A percentile compares a stretch with the other conserved stretches of the same genome.
Conservation (phyloP, 2,329 filamentous ascomycete genomes). For the Colletotrichum trifolii region DNA sequence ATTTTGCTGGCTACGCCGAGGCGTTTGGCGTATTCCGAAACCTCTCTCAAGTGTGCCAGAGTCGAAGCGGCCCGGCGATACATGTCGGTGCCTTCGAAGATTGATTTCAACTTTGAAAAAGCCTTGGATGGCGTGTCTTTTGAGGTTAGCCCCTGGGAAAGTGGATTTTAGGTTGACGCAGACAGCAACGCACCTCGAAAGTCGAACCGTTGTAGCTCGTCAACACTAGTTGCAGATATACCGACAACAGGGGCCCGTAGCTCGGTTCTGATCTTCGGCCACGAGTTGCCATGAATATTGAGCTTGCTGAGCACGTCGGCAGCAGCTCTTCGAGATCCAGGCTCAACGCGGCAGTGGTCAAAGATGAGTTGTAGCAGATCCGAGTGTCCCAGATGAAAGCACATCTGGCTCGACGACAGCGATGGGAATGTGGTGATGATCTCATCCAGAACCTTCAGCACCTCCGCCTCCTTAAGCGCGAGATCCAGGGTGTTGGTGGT, state of each 20-base stretch:
- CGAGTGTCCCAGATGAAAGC: slow-evolving; percentile 90
- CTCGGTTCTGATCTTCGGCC: slow-evolving; percentile 85
- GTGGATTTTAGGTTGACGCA: background rate
- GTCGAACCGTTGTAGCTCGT: slow-evolving; percentile 91
- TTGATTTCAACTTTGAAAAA: slow-evolving; percentile 66
- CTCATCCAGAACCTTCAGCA: slow-evolving; percentile 94
- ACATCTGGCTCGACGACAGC: slow-evolving; percentile 78
- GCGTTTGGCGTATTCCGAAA: slow-evolving; percentile 80
- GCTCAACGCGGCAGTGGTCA: slow-evolving; percentile 84
- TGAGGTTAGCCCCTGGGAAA: background rate
- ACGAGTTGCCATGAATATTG: slow-evolving; percentile 83
- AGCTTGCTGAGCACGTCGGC: slow-evolving; percentile 89
- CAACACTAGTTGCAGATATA: slow-evolving; percentile 87
- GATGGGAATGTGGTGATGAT: slow-evolving; percentile 84
- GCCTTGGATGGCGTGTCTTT: slow-evolving; percentile 66
- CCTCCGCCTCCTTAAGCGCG: slow-evolving; percentile 90
- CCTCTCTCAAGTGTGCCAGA: slow-evolving; percentile 82
- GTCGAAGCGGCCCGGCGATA: slow-evolving; percentile 80
- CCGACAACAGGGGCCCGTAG: slow-evolving; percentile 84
- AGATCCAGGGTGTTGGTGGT: slow-evolving; percentile 84
- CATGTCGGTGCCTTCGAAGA: slow-evolving; percentile 72
- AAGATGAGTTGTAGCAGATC: slow-evolving; percentile 89
- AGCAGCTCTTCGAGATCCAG: slow-evolving; percentile 73
- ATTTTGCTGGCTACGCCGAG: slow-evolving; percentile 82
- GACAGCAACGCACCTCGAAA: slow-evolving; percentile 72